Evolutionary conservation across 768 basidiomycete genomes (phyloP).

Genomic region (Phlebiopsis gigantea): DNA sequence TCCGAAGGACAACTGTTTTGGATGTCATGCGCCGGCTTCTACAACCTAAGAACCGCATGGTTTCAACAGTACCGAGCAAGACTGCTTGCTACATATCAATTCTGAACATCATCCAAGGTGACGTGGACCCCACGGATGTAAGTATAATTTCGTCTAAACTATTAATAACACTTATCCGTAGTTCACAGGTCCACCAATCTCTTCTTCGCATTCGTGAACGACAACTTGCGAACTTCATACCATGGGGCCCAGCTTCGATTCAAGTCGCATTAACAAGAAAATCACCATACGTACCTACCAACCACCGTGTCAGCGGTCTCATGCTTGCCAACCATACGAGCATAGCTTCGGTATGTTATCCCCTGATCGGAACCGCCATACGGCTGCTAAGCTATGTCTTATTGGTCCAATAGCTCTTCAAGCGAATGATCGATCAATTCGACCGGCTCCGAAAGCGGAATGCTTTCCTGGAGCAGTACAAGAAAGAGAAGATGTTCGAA

Average conservation of each 20-base stretch:
- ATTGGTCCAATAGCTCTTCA: slow-evolving; percentile 68
- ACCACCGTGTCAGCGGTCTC: slow-evolving; percentile 93
- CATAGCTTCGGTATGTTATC: slow-evolving; percentile 75
- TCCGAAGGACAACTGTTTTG: slow-evolving; percentile 92
- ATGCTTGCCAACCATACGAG: slow-evolving; percentile 99
- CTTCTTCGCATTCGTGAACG: slow-evolving; percentile 94
- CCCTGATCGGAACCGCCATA: not conserved
- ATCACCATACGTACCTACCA: slow-evolving; percentile 82
- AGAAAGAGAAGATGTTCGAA: slow-evolving; percentile 94
- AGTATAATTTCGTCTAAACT: slow-evolving; percentile 16
- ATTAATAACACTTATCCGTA: not conserved
- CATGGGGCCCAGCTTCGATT: slow-evolving; percentile 98
- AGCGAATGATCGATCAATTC: slow-evolving; percentile 94
- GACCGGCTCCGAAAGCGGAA: slow-evolving; percentile 82
- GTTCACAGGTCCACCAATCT: slow-evolving; percentile 86
- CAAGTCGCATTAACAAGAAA: slow-evolving; percentile 93
- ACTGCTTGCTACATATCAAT: slow-evolving; percentile 96
- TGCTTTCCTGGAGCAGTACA: slow-evolving; percentile 96
- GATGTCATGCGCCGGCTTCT: slow-evolving; percentile 98
- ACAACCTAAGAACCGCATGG: slow-evolving; percentile 98
- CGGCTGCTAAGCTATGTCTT: not conserved
- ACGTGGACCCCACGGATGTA: slow-evolving; percentile 97
- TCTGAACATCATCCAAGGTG: slow-evolving; percentile 97
- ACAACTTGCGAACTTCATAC: slow-evolving; percentile 95
- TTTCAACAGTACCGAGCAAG: slow-evolving; percentile 88